A percentile compares a stretch with the other conserved stretches of the same genome.
phyloP scores from a whole-genome alignment of 2,329 filamentous ascomycete species.

The Penicillium sp. region DNA sequence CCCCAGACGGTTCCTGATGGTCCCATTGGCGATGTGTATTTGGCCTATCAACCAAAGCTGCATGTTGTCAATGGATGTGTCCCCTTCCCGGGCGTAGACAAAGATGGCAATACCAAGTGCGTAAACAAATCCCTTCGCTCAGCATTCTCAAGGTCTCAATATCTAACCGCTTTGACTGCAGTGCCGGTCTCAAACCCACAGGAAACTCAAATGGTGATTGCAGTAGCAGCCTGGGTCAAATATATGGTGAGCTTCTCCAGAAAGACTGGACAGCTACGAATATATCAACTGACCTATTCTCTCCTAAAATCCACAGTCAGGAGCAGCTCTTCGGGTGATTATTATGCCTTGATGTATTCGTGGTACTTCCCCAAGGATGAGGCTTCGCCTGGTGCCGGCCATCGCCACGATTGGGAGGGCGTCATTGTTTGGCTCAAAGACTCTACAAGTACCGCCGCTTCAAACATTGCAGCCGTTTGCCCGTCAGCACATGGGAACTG shows the following conservation, averaged over 20 bases:
- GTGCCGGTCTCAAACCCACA: conserved; percentile 45
- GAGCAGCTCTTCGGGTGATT: conserved; percentile 40
- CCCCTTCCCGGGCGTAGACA: conserved; percentile 62
- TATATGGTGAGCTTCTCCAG: conserved; percentile 39
- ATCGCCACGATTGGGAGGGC: conserved; percentile 59
- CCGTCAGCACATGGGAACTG: conserved; percentile 54
- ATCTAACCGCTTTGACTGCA: conserved; percentile 19
- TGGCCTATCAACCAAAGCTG: conserved; percentile 58
- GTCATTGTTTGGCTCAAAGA: conserved; percentile 53
- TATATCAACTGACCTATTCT: neutral
- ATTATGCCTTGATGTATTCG: conserved; percentile 53
- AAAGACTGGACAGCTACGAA: neutral
- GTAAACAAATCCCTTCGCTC: conserved; percentile 9
- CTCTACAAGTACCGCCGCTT: conserved; percentile 35
- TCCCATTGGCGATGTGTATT: conserved; percentile 49
- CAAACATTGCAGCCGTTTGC: conserved; percentile 50
- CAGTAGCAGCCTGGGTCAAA: conserved; percentile 49
- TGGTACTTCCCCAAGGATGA: conserved; percentile 55
- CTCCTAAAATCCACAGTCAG: conserved; percentile 33
- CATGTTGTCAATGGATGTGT: conserved; percentile 61
- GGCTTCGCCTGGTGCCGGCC: conserved; percentile 47
- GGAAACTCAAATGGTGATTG: conserved; percentile 45
- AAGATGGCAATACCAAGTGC: conserved; percentile 57
- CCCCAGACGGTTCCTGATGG: conserved; percentile 52
- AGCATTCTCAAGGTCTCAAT: neutral